Base-by-base conservation (phyloP, 116 monocot genomes). In the Dioscorea cayenensis region DNA sequence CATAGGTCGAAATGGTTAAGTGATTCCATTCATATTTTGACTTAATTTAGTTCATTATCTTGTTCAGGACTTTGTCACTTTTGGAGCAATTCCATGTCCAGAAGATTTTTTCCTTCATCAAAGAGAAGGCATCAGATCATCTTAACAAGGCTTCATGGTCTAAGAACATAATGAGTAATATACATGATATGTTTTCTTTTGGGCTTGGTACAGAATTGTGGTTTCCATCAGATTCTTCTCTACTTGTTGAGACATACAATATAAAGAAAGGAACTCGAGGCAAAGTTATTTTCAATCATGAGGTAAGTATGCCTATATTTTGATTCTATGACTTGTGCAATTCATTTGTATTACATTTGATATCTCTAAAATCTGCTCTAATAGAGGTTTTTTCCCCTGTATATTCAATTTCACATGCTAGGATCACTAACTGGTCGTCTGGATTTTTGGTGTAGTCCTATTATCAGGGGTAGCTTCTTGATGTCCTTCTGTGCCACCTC, bases 251-350 rank as follows among this genome's bases (percentile, higher is more conserved):
- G 60, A 43, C 76, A 14, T 90, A 86, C 36, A 66, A 81, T 69
- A 73, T 86, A 52, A 81, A 75, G 66, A 84, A 84, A 68, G 76
- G 75, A 7, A 69, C 76, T 60, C 85, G 92, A 67, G 73, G 81
- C 51, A 97, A 97, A 82, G 93, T 84, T 60, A 73, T 88, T 32
- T 87, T 92, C 66, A 80, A 82, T 14, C 92, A 90, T 35, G 88
- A 97, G 90, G 97, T 76, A 90, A 84, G 79, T 73, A 19, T 71
- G n/a, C 19, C 3, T 0, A 55, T 18, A 55, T 55, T n/a, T 18
- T 16, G 5, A 5, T 18, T 55, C 16, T 18, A 55, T 55, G n/a
- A 43, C 43, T 43, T 29, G 49, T 76, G 18, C 10, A 20, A 5
- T 51, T 23, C 67, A 20, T 61, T 22, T 62, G 43, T 6, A 16